Percentiles rank a stretch among this genome's conserved stretches.
These are phyloP conservation scores for Limonium bicolor DNA, from an alignment of 148 eudicot species.

Conservation along the genomic window DNA sequence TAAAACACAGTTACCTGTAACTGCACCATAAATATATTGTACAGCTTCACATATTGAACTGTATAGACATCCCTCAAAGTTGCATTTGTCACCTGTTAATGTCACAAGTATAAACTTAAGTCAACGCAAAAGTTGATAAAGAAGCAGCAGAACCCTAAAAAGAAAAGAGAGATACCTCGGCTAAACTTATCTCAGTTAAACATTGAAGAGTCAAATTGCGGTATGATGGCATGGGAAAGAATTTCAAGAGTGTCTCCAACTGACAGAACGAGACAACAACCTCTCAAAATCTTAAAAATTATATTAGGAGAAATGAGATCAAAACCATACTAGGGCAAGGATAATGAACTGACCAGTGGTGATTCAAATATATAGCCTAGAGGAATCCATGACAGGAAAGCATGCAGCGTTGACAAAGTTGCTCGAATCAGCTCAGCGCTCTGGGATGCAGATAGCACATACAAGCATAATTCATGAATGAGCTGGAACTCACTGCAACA, in stretches of 20 bases:
- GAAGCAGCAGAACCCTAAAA: background rate
- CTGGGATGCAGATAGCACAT: slow-evolving; percentile 91
- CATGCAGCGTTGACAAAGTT: slow-evolving; percentile 75
- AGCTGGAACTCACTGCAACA: slow-evolving; percentile 89
- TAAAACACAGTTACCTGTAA: slow-evolving; percentile 56
- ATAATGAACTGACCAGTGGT: slow-evolving; percentile 55
- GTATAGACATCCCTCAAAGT: slow-evolving; percentile 79
- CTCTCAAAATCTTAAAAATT: background rate
- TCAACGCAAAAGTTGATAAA: background rate
- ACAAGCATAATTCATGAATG: slow-evolving; percentile 91
- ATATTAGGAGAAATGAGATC: background rate
- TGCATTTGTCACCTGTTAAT: slow-evolving; percentile 73
- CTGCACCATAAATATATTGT: slow-evolving; percentile 67
- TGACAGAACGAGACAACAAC: slow-evolving; percentile 12
- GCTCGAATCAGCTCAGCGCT: slow-evolving; percentile 86
- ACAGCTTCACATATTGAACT: slow-evolving; percentile 71
- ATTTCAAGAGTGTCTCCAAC: slow-evolving; percentile 78
- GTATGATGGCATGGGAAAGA: slow-evolving; percentile 61
- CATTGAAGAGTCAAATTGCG: slow-evolving; percentile 91
- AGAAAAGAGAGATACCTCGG: background rate
- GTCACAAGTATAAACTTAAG: background rate
- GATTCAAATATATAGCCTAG: slow-evolving; percentile 90
- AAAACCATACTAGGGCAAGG: background rate
- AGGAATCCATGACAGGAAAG: slow-evolving; percentile 91
- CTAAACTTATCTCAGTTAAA: slow-evolving; percentile 56